phyloP scores from a whole-genome alignment of 75 land plant genomes.

The Pseudotsuga menziesii region DNA sequence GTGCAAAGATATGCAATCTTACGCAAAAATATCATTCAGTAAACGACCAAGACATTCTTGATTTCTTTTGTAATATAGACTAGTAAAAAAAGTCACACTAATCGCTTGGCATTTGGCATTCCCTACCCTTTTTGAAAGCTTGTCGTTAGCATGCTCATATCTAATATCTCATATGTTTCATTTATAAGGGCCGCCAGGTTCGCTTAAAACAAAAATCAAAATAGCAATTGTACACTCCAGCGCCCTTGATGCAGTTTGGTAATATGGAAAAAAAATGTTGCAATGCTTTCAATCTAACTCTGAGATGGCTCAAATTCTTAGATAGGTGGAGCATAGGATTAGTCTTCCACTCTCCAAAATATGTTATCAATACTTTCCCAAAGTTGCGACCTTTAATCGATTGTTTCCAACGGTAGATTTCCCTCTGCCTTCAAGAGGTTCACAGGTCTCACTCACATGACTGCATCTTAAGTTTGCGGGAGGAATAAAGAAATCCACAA shows the following conservation, averaged over 20 bases:
- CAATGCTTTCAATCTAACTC: not conserved
- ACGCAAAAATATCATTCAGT: too few species aligned
- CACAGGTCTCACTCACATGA: conserved; percentile 31
- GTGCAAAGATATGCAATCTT: too few species aligned
- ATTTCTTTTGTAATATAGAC: too few species aligned
- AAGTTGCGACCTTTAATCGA: conserved; percentile 32
- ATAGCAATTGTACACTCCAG: not conserved
- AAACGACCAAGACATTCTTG: too few species aligned
- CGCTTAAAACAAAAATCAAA: not conserved
- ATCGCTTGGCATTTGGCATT: too few species aligned
- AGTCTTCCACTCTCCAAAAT: conserved; percentile 37
- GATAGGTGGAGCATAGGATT: not conserved
- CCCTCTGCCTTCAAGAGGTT: conserved; percentile 38
- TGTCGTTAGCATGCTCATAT: too few species aligned
- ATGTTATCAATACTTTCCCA: conserved; percentile 34
- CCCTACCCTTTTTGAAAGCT: too few species aligned
- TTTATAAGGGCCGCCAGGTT: too few species aligned
- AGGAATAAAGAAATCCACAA: conserved; percentile 42
- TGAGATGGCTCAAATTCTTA: not conserved
- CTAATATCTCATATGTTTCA: too few species aligned
- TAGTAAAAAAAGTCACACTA: too few species aligned
- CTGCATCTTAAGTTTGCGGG: conserved; percentile 36
- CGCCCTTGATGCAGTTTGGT: not conserved
- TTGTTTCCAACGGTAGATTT: conserved; percentile 6
- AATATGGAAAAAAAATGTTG: not conserved